Base-by-base conservation (phyloP, 768 basidiomycete species). In the Agrocybe praecox region DNA sequence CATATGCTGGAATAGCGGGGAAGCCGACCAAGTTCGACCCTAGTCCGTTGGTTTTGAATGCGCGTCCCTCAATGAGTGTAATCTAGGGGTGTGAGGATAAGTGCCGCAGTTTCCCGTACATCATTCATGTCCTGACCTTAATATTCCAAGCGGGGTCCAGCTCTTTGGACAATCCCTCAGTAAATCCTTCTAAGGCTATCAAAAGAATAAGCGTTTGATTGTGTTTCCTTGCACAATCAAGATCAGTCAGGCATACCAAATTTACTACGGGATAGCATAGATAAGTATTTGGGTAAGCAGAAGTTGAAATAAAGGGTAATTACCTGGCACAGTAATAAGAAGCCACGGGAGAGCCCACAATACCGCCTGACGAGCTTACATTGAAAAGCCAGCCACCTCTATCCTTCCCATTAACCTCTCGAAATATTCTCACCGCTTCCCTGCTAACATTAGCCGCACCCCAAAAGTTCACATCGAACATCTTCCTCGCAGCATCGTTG, bases 91-190 rank as follows among this genome's bases (percentile, higher is more conserved):
- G 5, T 40, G 5, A 6, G 6, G 12, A n/a, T 40, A 4, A 40
- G n/a, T 3, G 12, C 12, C n/a, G 36, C 5, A n/a, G 5, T 3
- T 15, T 4, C n/a, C 14, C 14, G 6, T 14, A 4, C 6, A 40
- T 7, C 5, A 29, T 29, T 29, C 4, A 29, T 29, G 9, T 29
- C 9, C 36, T 40, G 12, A 40, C 36, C 36, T 40, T 40, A 36
- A 78, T 79, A 54, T 79, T 80, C 77, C 80, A 80, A 14, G 62
- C 62, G 1, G 75, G 76, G 15, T 67, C 64, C 40, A 80, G 42
- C 49, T 80, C 79, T 40, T 63, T 66, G 1, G 65, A 60, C 6
- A 79, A 55, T 2, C 69, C 51, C 53, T 74, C 66, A 1, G 68
- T 71, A 46, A 74, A 65, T 2, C 69, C 74, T 46, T 77, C 75